These are phyloP conservation scores for Pleurotus salmoneostramineus DNA, from an alignment of 768 basidiomycete genomes.

Conservation along the genomic window DNA sequence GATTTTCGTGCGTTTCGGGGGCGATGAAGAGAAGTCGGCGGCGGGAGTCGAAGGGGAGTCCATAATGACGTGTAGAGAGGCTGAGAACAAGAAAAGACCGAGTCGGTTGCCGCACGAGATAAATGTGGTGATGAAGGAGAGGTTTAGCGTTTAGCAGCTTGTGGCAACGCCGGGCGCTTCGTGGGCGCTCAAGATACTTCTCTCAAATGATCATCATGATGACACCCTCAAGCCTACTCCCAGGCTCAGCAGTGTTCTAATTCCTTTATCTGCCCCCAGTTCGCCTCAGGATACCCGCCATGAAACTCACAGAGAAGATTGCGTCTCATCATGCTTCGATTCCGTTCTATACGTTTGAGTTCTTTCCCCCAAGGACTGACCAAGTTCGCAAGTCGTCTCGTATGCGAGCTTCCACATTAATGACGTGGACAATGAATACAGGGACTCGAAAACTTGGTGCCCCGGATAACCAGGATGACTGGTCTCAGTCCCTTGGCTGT, in stretches of 20 bases:
- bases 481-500: slow-evolving; percentile 76
- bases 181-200: background rate
- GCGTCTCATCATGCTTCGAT: slow-evolving; percentile 29
- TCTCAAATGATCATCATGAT: background rate
- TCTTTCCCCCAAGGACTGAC: slow-evolving; percentile 95
- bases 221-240: background rate
- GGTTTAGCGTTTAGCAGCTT: background rate
- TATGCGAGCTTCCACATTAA: background rate
- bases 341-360: slow-evolving; percentile 95
- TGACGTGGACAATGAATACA: slow-evolving; percentile 23
- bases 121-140: background rate
- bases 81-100: no score
- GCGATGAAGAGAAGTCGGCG: slow-evolving; percentile 82
- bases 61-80: slow-evolving; percentile 23
- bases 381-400: slow-evolving; percentile 42
- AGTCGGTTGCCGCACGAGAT: background rate
- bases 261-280: background rate
- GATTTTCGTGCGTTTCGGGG: slow-evolving; percentile 94
- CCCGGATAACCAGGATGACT: slow-evolving; percentile 83
- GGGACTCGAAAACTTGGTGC: slow-evolving; percentile 89
- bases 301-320: slow-evolving; percentile 79
- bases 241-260: background rate
- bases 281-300: slow-evolving; percentile 17
- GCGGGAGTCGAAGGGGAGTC: slow-evolving; percentile 61
- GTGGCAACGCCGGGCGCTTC: background rate